Evolutionary conservation across 2,329 filamentous ascomycete genomes (phyloP), one percentile per base, ranked within the genome.

Genomic region (Penicillium expansum): DNA sequence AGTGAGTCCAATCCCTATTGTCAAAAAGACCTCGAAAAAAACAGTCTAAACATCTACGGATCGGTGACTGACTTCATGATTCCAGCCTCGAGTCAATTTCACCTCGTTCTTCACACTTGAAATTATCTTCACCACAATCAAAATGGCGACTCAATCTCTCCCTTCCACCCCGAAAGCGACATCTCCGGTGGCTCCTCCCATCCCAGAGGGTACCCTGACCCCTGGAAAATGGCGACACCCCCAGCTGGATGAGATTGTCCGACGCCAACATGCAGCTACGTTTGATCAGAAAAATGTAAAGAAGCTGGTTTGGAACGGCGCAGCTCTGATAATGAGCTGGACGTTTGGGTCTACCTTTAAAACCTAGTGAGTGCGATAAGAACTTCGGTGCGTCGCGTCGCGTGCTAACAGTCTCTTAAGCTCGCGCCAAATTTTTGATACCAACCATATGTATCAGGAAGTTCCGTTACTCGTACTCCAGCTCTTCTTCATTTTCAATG

Each of bases 201-300:
- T 63, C 10, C 65, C 68, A n/a, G 63, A 67, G 48, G 68, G 67
- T 48, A 70, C 69, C 9, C 72, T 71, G 18, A 78, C 76, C 8
- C 78, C 90, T 7, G 92, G 93, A 54, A 91, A 87, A 70, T 99
- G 94, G 93, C 85, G 87, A 69, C 94, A 99, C 73, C 94, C 94
- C 33, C 86, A 88, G 61, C 82, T 97, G 62, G 83, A 91, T 68
- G 93, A 97, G 76, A 95, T 99, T 71, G 86, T 89, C 16, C 83
- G 84, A 61, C 86, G 94, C 50, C 90, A 92, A 70, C 87, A 90
- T 72, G 87, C 87, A 20, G 86, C 86, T 14, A 89, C 82, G 47
- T 96, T 97, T 72, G 86, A 87, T 55, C 86, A 92, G 65, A 84
- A 84, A 71, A 93, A 96, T 63, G 76, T 94, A 48, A 83, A 81